These are phyloP conservation scores for Globisporangium uncinulatum DNA, from an alignment of 352 stramenopile genomes.

Conservation along the genomic window DNA sequence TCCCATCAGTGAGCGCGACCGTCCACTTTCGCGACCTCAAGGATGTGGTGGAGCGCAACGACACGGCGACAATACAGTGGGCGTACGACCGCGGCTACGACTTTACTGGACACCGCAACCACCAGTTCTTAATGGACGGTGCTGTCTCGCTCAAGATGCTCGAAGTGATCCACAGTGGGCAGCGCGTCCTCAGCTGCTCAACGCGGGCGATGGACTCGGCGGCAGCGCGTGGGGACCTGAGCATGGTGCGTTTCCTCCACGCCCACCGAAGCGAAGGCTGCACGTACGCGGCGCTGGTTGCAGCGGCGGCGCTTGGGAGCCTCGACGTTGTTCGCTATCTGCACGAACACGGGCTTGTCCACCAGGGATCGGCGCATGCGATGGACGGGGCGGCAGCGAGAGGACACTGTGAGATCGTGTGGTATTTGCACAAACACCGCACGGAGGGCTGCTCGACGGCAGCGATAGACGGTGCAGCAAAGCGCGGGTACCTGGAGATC, in stretches of 20 bases:
- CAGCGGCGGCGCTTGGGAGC: not conserved
- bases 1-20: not conserved
- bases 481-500: not conserved
- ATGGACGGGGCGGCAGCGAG: slow-evolving; percentile 4
- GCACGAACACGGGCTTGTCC: not conserved
- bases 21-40: not conserved
- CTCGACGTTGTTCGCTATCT: slow-evolving; percentile 2
- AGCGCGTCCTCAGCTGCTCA: not conserved
- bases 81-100: slow-evolving; percentile 1
- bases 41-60: not conserved
- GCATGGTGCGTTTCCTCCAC: slow-evolving; percentile 1
- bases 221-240: not conserved
- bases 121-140: not conserved
- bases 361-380: not conserved
- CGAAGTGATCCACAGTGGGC: not conserved
- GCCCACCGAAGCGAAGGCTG: not conserved
- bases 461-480: slow-evolving; percentile 1
- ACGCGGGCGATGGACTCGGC: not conserved
- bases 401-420: not conserved
- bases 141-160: slow-evolving; percentile 3
- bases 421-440: slow-evolving; percentile 4
- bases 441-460: not conserved
- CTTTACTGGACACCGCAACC: not conserved
- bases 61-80: slow-evolving; percentile 2
- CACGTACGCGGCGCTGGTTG: not conserved